Conservation (phyloP, 2,329 filamentous ascomycete genomes). For the Aureobasidium lini region DNA sequence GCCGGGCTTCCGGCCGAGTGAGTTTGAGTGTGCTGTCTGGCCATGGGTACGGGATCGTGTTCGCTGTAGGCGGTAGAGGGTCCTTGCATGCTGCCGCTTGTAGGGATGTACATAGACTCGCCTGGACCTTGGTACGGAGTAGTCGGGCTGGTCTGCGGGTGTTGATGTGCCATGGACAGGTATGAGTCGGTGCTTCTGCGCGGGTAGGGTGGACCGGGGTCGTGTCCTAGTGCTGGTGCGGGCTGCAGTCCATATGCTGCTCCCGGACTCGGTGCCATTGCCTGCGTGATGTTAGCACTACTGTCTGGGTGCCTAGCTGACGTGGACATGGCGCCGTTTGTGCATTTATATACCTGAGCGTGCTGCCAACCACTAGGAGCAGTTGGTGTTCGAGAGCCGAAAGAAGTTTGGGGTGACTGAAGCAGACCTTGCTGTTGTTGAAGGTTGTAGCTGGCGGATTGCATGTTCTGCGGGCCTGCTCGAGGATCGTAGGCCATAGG, state of each 20-base stretch:
- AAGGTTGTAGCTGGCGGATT: background rate
- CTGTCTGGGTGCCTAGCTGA: background rate
- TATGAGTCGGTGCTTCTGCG: constrained; percentile 1
- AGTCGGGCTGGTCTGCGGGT: constrained; percentile 1
- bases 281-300: background rate
- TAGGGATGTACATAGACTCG: background rate
- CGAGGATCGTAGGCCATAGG: background rate
- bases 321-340: background rate
- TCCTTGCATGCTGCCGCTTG: background rate
- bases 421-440: background rate
- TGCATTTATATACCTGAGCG: background rate
- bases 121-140: background rate
- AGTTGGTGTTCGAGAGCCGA: background rate
- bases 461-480: background rate
- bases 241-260: background rate
- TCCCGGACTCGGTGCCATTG: background rate
- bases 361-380: background rate
- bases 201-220: background rate
- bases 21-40: constrained; percentile 2
- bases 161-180: background rate
- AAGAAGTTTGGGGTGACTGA: background rate
- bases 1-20: constrained; percentile 1
- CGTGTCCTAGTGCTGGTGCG: background rate
- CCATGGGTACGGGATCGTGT: background rate
- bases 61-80: background rate